Conservation (phyloP, 2,329 filamentous ascomycete species). For the Sporothrix luriei region DNA sequence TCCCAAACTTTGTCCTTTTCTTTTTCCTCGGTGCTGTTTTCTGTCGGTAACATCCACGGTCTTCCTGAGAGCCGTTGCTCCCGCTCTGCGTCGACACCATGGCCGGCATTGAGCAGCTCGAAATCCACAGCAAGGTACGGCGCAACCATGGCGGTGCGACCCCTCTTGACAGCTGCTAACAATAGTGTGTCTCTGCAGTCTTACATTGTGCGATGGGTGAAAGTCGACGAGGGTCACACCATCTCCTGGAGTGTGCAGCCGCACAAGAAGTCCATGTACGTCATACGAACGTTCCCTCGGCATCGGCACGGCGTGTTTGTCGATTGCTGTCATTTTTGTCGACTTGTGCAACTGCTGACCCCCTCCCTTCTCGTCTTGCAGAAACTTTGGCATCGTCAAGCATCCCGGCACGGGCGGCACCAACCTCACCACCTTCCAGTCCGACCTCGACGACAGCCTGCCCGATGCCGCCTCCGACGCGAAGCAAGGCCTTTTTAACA, state of each 20-base stretch:
- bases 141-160: not conserved
- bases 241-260: constrained; percentile 98
- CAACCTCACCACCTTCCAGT: constrained; percentile 49
- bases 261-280: constrained; percentile 91
- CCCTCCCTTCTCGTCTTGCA: constrained; percentile 40
- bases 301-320: not conserved
- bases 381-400: constrained; percentile 97
- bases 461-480: constrained; percentile 48
- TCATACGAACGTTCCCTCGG: not conserved
- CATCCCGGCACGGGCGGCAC: constrained; percentile 75
- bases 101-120: constrained; percentile 94
- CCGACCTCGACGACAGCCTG: constrained; percentile 51
- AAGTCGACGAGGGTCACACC: constrained; percentile 84
- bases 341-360: not conserved
- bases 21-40: not conserved
- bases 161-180: constrained; percentile 35
- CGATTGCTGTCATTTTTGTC: no score
- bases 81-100: constrained; percentile 51
- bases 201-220: constrained; percentile 97
- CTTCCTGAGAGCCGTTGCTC: not conserved
- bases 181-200: constrained; percentile 62
- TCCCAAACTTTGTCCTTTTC: not conserved
- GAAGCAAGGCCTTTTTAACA: constrained; percentile 53
- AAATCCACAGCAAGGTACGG: constrained; percentile 91
- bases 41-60: not conserved